These are phyloP conservation scores for Blastomyces gilchristii DNA, from an alignment of 2,329 filamentous ascomycete genomes.

Conservation along the genomic window DNA sequence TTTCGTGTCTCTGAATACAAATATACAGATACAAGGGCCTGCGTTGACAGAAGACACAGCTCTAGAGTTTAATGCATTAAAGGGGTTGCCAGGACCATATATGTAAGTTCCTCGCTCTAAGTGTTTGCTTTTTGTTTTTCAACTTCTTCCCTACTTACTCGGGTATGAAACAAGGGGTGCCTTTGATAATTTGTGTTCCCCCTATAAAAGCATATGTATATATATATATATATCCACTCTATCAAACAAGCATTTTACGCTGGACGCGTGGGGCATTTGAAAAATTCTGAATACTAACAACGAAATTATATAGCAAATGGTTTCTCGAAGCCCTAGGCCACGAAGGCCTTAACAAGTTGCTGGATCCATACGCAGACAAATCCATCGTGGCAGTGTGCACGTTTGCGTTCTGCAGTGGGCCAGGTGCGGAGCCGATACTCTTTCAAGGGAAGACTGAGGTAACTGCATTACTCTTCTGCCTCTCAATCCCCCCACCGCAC, in stretches of 20 bases:
- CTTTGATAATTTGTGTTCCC: background rate
- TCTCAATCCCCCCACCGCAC: background rate
- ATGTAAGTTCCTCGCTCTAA: constrained; percentile 52
- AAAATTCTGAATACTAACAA: constrained; percentile 2
- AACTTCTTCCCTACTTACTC: background rate
- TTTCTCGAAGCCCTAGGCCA: constrained; percentile 79
- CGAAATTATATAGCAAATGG: constrained; percentile 60
- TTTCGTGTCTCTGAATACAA: background rate
- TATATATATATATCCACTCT: background rate
- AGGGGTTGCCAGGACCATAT: constrained; percentile 88
- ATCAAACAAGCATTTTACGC: constrained; percentile 7
- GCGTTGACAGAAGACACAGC: constrained; percentile 95
- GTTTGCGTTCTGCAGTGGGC: constrained; percentile 82
- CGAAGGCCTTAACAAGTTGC: constrained; percentile 76
- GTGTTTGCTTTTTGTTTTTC: background rate
- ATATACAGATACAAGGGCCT: constrained; percentile 61
- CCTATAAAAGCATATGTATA: background rate
- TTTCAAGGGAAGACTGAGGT: constrained; percentile 87
- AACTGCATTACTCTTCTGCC: constrained; percentile 11
- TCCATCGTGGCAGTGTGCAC: constrained; percentile 89
- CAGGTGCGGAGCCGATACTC: constrained; percentile 69
- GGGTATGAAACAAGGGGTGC: background rate
- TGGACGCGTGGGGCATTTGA: background rate
- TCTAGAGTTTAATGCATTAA: constrained; percentile 80
- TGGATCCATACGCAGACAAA: constrained; percentile 82